Conservation (phyloP, 352 stramenopile species). For the Pythium guiyangense region DNA sequence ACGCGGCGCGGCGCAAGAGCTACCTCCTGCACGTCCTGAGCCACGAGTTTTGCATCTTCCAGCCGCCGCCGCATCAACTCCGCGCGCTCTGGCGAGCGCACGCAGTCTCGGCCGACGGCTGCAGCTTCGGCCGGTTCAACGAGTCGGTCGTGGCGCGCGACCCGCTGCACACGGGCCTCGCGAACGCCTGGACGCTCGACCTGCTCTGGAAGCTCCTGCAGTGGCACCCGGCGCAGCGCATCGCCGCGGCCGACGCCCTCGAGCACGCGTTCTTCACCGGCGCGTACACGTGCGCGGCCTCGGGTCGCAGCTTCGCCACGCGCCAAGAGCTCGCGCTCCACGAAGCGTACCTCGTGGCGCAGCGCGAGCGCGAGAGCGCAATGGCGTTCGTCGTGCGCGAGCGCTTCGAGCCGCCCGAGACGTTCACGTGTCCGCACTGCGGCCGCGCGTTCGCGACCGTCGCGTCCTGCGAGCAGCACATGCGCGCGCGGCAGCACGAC, state of each 20-base stretch:
- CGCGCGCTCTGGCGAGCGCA: conserved; percentile 60
- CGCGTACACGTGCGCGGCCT: conserved; percentile 60
- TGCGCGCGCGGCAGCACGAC: conserved; percentile 39
- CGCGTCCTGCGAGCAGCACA: conserved; percentile 54
- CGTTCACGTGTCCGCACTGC: conserved; percentile 61
- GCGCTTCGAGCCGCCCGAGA: conserved; percentile 41
- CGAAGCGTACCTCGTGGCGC: conserved; percentile 54
- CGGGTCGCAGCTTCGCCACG: conserved; percentile 63
- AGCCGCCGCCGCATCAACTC: conserved; percentile 49
- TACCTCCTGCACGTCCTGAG: conserved; percentile 79
- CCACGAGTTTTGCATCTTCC: conserved; percentile 83
- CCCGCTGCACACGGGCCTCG: conserved; percentile 87
- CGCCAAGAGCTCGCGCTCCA: conserved; percentile 51
- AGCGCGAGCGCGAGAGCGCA: conserved; percentile 36
- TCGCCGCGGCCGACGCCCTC: conserved; percentile 70
- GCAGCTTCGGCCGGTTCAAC: conserved; percentile 90
- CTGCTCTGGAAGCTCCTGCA: conserved; percentile 93
- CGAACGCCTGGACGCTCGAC: conserved; percentile 80
- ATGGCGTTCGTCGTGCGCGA: conserved; percentile 55
- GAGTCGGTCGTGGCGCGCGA: conserved; percentile 88
- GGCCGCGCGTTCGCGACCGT: conserved; percentile 56
- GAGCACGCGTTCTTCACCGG: conserved; percentile 86
- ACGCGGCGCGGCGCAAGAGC: conserved; percentile 39
- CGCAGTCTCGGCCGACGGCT: conserved; percentile 72
- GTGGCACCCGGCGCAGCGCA: conserved; percentile 89